A percentile compares a stretch with the other conserved stretches of the same genome.
Evolutionary conservation across 306 rosid genomes (phyloP).

Genomic region (Quercus robur): DNA sequence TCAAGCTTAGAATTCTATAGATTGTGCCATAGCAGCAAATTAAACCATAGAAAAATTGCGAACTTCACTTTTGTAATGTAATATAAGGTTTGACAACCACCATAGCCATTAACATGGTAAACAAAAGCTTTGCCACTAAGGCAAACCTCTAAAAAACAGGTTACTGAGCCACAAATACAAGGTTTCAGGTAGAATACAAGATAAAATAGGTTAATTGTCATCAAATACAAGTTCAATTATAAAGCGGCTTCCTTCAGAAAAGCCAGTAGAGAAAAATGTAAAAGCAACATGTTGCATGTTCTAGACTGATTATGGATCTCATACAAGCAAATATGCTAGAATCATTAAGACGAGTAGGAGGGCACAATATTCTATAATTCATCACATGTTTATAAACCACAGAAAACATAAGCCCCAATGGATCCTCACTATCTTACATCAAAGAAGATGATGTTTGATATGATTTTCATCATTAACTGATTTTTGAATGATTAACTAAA

Average conservation of each 20-base stretch:
- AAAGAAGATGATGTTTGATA: not conserved
- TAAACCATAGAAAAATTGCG: not conserved
- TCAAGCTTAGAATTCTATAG: slow-evolving; percentile 7
- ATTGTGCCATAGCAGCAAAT: not conserved
- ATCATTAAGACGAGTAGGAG: not conserved
- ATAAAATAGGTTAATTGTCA: slow-evolving; percentile 32
- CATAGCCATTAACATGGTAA: not conserved
- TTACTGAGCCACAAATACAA: slow-evolving; percentile 36
- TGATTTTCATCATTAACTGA: not conserved
- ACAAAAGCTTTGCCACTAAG: slow-evolving; percentile 14
- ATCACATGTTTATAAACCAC: not conserved
- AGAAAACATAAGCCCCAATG: not conserved
- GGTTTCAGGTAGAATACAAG: slow-evolving; percentile 37
- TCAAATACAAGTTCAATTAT: slow-evolving; percentile 42
- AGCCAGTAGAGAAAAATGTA: slow-evolving; percentile 31
- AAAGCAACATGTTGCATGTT: slow-evolving; percentile 36
- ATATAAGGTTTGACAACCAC: not conserved
- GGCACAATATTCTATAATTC: not conserved
- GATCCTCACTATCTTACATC: not conserved
- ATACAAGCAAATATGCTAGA: slow-evolving; percentile 13
- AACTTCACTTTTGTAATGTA: slow-evolving; percentile 7
- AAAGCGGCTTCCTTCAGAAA: slow-evolving; percentile 38
- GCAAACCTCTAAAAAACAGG: slow-evolving; percentile 42
- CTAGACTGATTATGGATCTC: slow-evolving; percentile 29
- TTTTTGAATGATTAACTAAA: not conserved